Conservation (phyloP, 495 filamentous ascomycete genomes). For the Staphylotrichum longicolle region DNA sequence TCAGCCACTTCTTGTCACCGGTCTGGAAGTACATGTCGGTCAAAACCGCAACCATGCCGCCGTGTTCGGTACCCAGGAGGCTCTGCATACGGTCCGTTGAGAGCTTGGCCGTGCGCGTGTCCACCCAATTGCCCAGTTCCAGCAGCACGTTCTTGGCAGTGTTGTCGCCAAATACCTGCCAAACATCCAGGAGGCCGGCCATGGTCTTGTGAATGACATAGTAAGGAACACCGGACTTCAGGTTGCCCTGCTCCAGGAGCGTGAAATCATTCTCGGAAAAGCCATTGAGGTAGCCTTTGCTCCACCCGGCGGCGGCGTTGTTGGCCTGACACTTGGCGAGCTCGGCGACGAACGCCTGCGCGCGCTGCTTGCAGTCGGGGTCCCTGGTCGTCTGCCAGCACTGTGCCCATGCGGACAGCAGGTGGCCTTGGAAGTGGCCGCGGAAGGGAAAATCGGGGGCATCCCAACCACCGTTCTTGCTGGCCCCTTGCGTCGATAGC, state of each 20-base stretch:
- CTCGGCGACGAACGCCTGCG: constrained; percentile 39
- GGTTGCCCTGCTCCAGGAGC: constrained; percentile 26
- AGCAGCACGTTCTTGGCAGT: constrained; percentile 34
- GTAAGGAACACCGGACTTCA: constrained; percentile 27
- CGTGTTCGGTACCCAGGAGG: constrained; percentile 39
- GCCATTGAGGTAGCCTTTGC: constrained; percentile 35
- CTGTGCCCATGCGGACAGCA: constrained; percentile 34
- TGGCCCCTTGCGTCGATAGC: constrained; percentile 34
- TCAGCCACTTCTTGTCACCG: constrained; percentile 35
- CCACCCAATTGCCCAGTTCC: constrained; percentile 38
- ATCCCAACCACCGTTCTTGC: constrained; percentile 40
- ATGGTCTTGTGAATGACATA: constrained; percentile 30
- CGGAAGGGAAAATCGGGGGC: constrained; percentile 42
- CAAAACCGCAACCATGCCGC: constrained; percentile 43
- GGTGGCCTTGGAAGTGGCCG: constrained; percentile 39
- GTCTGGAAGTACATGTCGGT: constrained; percentile 36
- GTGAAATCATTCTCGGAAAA: constrained; percentile 42
- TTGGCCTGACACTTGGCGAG: constrained; percentile 41
- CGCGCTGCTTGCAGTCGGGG: constrained; percentile 24
- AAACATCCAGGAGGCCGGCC: constrained; percentile 35
- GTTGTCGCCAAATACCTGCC: constrained; percentile 33
- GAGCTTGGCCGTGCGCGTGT: constrained; percentile 34
- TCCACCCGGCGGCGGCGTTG: constrained; percentile 34
- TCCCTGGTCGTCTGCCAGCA: constrained; percentile 26
- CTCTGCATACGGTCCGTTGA: constrained; percentile 37